Base-by-base conservation (phyloP, 108 stramenopile species). In the Cyclotella distinguenda region DNA sequence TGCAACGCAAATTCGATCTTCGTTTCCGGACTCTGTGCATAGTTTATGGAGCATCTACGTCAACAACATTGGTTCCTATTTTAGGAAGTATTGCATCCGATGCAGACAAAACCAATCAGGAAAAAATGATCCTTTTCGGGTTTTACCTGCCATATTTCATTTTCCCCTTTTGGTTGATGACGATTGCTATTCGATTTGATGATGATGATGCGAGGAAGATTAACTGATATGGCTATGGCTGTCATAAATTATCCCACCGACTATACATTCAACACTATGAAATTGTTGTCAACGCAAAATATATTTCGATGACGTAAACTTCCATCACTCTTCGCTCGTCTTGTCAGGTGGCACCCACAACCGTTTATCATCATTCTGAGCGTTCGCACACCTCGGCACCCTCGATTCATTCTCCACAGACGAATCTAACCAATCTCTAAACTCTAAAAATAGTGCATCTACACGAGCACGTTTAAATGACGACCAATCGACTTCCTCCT, bases 11-110 rank as follows among this genome's bases (percentile, higher is more conserved):
- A 58, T 39, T 19, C 19, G 34, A 35, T 4, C 32, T 8, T 6
- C 18, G n/a, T 6, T 74, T 86, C 11, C 55, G 79, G 44, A 44
- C 81, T 6, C 51, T 82, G 3, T 81, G 74, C 60, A 65, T 84
- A 6, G 58, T 84, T 21, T 86, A 86, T 45, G 86, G 86, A 1
- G 34, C 72, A 27, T 84, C 83, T 28, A 88, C 87, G 9, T 74
- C 84, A 45, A 94, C 93, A 21, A 95, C 93, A 11, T 40, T 95
- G 47, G 49, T 90, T 42, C 90, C 93, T 3, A 92, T 91, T 27
- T 64, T 90, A 9, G 78, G 56, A 33, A 68, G 53, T 30, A 72
- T 86, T 49, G 31, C 52, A 12, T 63, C 56, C 9, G 59, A 74
- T 47, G 35, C 39, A 6, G 64, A 81, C 9, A 79, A 78, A 58